Evolutionary conservation across 371 early-diverging fungal genomes (phyloP), one percentile per base, ranked within the genome.

Genomic region (Mortierella sp.): DNA sequence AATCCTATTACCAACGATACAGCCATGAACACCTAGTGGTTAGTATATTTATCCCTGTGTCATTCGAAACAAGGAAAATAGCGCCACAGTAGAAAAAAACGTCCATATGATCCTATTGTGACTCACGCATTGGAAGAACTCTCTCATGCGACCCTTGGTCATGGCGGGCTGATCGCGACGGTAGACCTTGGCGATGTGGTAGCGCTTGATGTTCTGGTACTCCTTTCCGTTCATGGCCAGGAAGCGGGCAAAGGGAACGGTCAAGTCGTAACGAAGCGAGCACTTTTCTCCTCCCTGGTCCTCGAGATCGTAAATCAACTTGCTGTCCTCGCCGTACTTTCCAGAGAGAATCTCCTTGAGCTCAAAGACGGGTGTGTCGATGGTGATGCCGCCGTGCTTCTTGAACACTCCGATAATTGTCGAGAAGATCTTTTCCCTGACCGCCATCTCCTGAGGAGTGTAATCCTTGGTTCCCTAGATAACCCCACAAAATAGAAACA

Each of bases 331-430:
- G 40, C 99, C 99, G 82, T 99, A 99, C 87, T 99, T 99, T 76
- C 99, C 98, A n/a, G 95, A 81, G 47, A 99, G 92, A 73, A 99
- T 97, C 80, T 98, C 98, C 90, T 96, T 98, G 68, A 99, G 92
- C 87, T 99, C 99, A 90, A 99, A 99, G 41, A 99, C 99, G 11
- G 99, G 99, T 0, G 99, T 99, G 75, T 99, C 99, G 73, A 99
- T 98, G 1, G 98, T 96, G 44, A 98, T 96, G 45, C 95, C 99
- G 58, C 99, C 99, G 89, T 99, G 99, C 73, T 92, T 92, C 85
- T 98, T 96, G 88, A 99, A 99, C 13, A 98, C 92, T 4, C 76
- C 70, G 64, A 91, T 94, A 73, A 98, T 96, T 26, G 94, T 97
- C 13, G 89, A 85, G 77, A 99, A 97, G 53, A 99, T 96, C 73